Evolutionary conservation across 805 yeast species (phyloP).

Genomic region (Teunomyces gatunensis): DNA sequence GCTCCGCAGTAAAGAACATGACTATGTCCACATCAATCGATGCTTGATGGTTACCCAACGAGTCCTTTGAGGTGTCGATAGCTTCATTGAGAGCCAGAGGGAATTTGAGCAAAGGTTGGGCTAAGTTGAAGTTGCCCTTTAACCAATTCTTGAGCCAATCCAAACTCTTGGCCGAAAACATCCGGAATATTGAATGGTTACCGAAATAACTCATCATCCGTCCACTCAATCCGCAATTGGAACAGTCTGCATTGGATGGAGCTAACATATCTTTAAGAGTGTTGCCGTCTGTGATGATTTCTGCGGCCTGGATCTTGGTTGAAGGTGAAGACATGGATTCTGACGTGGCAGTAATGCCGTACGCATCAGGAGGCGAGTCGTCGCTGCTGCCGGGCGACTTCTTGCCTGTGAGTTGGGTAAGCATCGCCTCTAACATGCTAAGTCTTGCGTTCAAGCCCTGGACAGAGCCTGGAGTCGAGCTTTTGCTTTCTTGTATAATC

Average conservation of each 20-base stretch:
- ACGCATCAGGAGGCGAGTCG: background rate
- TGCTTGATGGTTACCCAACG: constrained; percentile 8
- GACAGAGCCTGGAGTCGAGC: constrained; percentile 5
- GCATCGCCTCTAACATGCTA: constrained; percentile 13
- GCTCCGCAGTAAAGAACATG: constrained; percentile 10
- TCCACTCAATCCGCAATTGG: background rate
- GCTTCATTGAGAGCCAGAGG: constrained; percentile 10
- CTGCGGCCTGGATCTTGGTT: background rate
- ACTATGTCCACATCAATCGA: constrained; percentile 2
- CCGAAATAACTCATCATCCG: constrained; percentile 12
- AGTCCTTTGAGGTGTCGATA: constrained; percentile 8
- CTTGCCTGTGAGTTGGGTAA: constrained; percentile 14
- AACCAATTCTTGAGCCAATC: constrained; percentile 14
- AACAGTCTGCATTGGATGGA: background rate
- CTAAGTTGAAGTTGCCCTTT: constrained; percentile 2
- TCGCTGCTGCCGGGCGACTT: background rate
- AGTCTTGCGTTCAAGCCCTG: constrained; percentile 13
- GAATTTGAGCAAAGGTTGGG: constrained; percentile 13
- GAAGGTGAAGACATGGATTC: too few relatives aligned
- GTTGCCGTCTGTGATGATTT: background rate
- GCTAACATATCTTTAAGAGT: background rate
- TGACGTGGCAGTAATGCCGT: background rate
- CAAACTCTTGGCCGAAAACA: constrained; percentile 14
- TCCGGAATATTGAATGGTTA: constrained; percentile 15
- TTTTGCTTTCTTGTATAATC: background rate